These are phyloP conservation scores for Adansonia grandidieri DNA, from an alignment of 441 rosid genomes.

Conservation along the genomic window DNA sequence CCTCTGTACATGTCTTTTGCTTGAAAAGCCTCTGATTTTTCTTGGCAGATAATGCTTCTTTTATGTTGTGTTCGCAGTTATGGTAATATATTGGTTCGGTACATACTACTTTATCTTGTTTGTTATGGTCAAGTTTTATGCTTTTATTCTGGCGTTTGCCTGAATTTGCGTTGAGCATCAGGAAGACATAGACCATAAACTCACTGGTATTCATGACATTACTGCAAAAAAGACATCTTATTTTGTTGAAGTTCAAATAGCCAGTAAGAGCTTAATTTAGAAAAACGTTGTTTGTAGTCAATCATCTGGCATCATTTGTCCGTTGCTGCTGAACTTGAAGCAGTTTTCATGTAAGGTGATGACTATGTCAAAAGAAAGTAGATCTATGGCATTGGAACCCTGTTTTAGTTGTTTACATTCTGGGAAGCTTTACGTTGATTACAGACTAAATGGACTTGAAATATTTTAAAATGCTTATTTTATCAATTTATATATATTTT, in stretches of 20 bases:
- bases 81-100: neutral
- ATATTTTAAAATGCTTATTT: conserved; percentile 11
- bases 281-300: neutral
- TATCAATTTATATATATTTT: neutral
- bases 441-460: neutral
- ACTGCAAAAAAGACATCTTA: neutral
- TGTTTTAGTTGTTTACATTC: conserved; percentile 14
- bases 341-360: neutral
- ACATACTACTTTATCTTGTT: neutral
- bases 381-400: conserved; percentile 6
- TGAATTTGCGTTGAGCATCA: neutral
- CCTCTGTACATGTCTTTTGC: conserved; percentile 17
- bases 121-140: neutral
- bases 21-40: neutral
- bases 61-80: neutral
- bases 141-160: neutral
- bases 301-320: neutral
- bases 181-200: neutral
- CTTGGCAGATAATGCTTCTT: conserved; percentile 12
- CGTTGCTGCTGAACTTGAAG: neutral
- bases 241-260: neutral
- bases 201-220: neutral
- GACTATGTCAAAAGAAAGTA: neutral
- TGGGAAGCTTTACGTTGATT: neutral
- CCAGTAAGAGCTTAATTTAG: conserved; percentile 5